Evolutionary conservation across 805 yeast genomes (phyloP).

Genomic region (Ogataea methanolica): DNA sequence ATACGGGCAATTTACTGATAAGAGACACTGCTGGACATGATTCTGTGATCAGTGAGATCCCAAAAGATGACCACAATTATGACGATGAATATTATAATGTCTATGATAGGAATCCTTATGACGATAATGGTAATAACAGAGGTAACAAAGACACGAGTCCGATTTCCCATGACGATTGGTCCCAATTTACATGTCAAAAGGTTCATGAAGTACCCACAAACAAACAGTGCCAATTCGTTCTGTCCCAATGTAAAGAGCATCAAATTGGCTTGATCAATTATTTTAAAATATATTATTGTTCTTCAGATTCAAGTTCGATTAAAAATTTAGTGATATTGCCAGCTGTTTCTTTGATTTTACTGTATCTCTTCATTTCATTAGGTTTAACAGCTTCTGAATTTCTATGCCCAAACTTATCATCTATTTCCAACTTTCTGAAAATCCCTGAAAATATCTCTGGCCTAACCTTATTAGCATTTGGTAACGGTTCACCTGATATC

Average conservation of each 20-base stretch:
- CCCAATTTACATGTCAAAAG: constrained; percentile 14
- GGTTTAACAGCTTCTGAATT: constrained; percentile 83
- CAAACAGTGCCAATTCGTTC: constrained; percentile 28
- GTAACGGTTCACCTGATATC: constrained; percentile 91
- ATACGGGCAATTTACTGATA: no score
- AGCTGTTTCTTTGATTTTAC: constrained; percentile 10
- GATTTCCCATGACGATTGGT: background rate
- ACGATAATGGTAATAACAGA: background rate
- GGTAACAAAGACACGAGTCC: background rate
- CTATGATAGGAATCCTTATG: background rate
- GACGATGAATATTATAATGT: background rate
- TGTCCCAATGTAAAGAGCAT: constrained; percentile 22
- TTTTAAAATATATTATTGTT: constrained; percentile 29
- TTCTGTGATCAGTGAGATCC: no score
- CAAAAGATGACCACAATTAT: background rate
- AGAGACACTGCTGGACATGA: background rate
- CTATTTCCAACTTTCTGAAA: constrained; percentile 57
- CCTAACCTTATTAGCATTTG: constrained; percentile 81
- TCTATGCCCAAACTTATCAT: constrained; percentile 74
- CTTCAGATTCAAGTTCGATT: constrained; percentile 6
- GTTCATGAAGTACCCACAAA: constrained; percentile 15
- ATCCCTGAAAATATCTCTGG: constrained; percentile 85
- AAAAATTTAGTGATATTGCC: constrained; percentile 21
- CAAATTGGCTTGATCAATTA: constrained; percentile 26
- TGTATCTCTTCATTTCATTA: constrained; percentile 54